Evolutionary conservation across 257 asterid genomes (phyloP).

Genomic region (Gentiana dahurica): DNA sequence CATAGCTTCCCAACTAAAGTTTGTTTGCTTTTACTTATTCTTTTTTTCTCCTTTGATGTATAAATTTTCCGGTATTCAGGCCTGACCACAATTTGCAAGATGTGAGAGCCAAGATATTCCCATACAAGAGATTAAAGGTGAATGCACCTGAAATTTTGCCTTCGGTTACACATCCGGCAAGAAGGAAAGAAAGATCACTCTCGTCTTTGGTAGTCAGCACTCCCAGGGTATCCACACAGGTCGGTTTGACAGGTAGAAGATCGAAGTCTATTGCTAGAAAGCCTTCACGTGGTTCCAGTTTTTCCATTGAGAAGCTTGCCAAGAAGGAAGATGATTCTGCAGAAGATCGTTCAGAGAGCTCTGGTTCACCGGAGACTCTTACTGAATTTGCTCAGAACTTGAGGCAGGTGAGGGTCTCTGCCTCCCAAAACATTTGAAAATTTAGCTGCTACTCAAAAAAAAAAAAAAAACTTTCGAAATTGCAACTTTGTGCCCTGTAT

Average conservation of each 20-base stretch:
- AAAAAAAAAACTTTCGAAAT: too few species aligned
- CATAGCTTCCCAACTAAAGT: too few species aligned
- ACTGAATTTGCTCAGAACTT: constrained; percentile 41
- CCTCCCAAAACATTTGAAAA: constrained; percentile 5
- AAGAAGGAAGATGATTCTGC: constrained; percentile 55
- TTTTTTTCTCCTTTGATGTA: constrained; percentile 1
- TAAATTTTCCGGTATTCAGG: constrained; percentile 27
- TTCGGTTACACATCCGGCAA: constrained; percentile 57
- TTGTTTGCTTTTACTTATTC: too few species aligned
- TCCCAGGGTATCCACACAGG: constrained; percentile 74
- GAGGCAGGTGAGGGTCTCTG: constrained; percentile 43
- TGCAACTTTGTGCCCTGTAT: too few species aligned
- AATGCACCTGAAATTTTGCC: constrained; percentile 55
- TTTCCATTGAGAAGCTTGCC: constrained; percentile 60
- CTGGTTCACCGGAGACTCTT: constrained; percentile 61
- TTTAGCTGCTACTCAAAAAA: background rate
- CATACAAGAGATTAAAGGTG: constrained; percentile 66
- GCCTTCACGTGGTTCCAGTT: constrained; percentile 59
- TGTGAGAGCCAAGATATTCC: constrained; percentile 78
- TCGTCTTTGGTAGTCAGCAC: constrained; percentile 88
- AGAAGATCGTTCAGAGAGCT: constrained; percentile 57
- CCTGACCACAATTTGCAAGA: constrained; percentile 85
- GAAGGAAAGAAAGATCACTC: constrained; percentile 92
- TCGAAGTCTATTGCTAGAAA: constrained; percentile 73
- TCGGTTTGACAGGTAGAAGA: constrained; percentile 79